Conservation (phyloP, 148 eudicot genomes). For the Spergularia bocconei region DNA sequence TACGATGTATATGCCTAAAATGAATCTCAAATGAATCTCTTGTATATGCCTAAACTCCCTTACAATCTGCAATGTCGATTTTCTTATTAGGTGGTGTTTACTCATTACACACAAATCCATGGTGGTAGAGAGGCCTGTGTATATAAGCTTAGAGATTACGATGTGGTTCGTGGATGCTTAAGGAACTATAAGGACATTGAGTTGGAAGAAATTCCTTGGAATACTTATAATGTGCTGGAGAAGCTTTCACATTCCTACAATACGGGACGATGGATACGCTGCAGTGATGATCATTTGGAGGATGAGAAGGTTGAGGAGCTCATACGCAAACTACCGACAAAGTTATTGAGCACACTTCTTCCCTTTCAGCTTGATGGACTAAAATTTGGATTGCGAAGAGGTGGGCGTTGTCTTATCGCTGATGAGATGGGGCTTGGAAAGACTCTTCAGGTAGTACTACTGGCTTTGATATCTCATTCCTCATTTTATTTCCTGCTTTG, state of each 20-base stretch:
- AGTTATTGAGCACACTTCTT: constrained; percentile 50
- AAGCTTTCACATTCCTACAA: constrained; percentile 58
- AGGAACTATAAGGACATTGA: constrained; percentile 61
- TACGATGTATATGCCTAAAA: not conserved
- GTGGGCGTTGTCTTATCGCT: constrained; percentile 95
- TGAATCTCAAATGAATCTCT: not conserved
- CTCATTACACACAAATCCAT: constrained; percentile 78
- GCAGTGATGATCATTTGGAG: constrained; percentile 89
- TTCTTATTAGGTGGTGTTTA: constrained; percentile 48
- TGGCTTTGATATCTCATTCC: not conserved
- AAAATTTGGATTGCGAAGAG: constrained; percentile 79
- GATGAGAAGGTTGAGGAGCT: constrained; percentile 80
- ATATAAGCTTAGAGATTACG: constrained; percentile 72
- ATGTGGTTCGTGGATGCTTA: constrained; percentile 62
- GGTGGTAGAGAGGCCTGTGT: constrained; percentile 80
- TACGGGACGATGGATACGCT: constrained; percentile 71
- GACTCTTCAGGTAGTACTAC: constrained; percentile 90
- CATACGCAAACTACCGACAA: constrained; percentile 58
- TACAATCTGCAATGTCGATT: not conserved
- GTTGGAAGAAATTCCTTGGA: constrained; percentile 90
- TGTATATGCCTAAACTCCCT: not conserved
- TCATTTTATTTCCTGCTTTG: not conserved
- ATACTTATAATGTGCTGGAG: constrained; percentile 69
- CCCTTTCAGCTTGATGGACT: constrained; percentile 93
- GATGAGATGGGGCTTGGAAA: constrained; percentile 99